Evolutionary conservation across 2,329 filamentous ascomycete genomes (phyloP).

Genomic region (Colletotrichum truncatum): DNA sequence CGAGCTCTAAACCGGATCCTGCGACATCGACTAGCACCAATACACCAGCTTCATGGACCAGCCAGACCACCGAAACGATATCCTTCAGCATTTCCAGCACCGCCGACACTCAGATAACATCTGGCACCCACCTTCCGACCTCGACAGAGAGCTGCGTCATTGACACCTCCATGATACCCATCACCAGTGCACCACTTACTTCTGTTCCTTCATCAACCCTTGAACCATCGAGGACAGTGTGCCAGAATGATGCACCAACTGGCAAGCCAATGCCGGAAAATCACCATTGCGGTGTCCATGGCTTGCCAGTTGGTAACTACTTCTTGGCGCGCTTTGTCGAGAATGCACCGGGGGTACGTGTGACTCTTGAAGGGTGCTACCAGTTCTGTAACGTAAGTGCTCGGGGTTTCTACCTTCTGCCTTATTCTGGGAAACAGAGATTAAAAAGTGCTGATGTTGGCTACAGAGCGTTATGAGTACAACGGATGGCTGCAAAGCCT

Average conservation of each 20-base stretch:
- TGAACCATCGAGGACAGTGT: slow-evolving; percentile 42
- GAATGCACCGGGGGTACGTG: slow-evolving; percentile 40
- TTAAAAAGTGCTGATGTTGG: neutral
- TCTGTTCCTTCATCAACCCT: slow-evolving; percentile 36
- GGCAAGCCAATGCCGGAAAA: slow-evolving; percentile 40
- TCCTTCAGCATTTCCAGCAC: neutral
- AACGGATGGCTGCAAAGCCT: slow-evolving; percentile 44
- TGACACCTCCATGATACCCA: slow-evolving; percentile 43
- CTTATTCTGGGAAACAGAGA: no score
- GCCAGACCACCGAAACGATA: no score
- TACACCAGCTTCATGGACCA: neutral
- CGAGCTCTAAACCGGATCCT: neutral
- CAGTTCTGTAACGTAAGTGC: slow-evolving; percentile 49
- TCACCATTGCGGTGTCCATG: slow-evolving; percentile 50
- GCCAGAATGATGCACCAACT: slow-evolving; percentile 37
- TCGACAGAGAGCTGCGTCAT: slow-evolving; percentile 37
- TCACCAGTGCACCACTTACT: slow-evolving; percentile 37
- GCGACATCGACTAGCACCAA: neutral
- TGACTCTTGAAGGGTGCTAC: slow-evolving; percentile 51
- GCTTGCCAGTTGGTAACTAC: slow-evolving; percentile 43
- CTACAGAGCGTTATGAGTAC: slow-evolving; percentile 41
- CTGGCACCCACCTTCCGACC: neutral
- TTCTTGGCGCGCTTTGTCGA: slow-evolving; percentile 50
- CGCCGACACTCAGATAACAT: slow-evolving; percentile 20
- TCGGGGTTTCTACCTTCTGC: neutral